Percentiles rank a stretch among this genome's conserved stretches.
Evolutionary conservation across 148 eudicot species (phyloP).

Genomic region (Dianthus caryophyllus): DNA sequence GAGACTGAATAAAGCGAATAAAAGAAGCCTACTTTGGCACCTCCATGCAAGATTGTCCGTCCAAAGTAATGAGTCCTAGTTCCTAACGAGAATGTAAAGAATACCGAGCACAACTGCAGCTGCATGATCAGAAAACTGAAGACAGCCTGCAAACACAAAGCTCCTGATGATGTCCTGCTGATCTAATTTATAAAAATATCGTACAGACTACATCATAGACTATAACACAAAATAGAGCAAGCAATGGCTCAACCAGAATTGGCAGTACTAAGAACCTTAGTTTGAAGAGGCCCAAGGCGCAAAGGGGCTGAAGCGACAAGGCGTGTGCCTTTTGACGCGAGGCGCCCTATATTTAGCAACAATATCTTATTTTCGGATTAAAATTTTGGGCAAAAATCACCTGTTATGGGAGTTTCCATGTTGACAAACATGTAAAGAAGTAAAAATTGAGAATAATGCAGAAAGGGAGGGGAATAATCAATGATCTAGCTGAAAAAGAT

Average conservation of each 20-base stretch:
- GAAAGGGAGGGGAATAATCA: too few species aligned
- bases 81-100: constrained; percentile 91
- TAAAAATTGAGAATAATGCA: too few species aligned
- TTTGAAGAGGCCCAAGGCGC: too few species aligned
- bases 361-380: too few species aligned
- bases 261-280: not conserved
- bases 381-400: too few species aligned
- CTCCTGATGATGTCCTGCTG: constrained; percentile 6
- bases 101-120: constrained; percentile 87
- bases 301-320: too few species aligned
- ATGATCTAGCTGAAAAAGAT: too few species aligned
- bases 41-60: constrained; percentile 90
- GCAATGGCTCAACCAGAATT: not conserved
- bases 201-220: not conserved
- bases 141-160: constrained; percentile 59
- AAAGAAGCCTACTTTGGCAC: constrained; percentile 65
- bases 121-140: constrained; percentile 91
- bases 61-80: constrained; percentile 97
- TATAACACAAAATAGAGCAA: not conserved
- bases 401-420: too few species aligned
- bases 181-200: not conserved
- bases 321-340: too few species aligned
- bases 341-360: too few species aligned
- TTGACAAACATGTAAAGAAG: too few species aligned
- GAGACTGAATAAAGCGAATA: constrained; percentile 9